Base-by-base conservation (phyloP, 192 early-diverging fungal species). In the Entophlyctis luteolus region DNA sequence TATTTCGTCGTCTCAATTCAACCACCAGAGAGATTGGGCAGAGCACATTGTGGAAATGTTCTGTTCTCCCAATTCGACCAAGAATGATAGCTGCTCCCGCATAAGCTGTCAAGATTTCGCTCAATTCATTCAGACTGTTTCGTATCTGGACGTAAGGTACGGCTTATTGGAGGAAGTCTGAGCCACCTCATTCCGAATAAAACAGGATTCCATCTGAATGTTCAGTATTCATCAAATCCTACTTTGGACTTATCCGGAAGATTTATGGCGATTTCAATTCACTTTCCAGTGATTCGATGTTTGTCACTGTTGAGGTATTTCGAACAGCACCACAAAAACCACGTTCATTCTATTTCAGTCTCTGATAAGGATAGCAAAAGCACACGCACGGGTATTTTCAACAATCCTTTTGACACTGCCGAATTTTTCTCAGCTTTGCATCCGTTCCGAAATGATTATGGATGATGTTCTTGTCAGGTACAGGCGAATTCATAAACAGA, bases 391-490 rank as follows among this genome's bases (percentile, higher is more conserved):
- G 58, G 37, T 59, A 25, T 22, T 6, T 57, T 34, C 16, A 34
- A 33, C 10, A 1, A 12, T n/a, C n/a, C n/a, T n/a, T n/a, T n/a
- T n/a, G n/a, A n/a, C n/a, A n/a, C n/a, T n/a, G 1, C 45, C 18
- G 20, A 46, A 2, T 57, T 12, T 35, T 57, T 1, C 37, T 29
- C 14, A 57, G 55, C 10, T 57, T 33, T 57, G 55, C 29, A 16
- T 57, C 18, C 23, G 55, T 36, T 20, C 20, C 4, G 33, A 57
- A 34, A n/a, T 57, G 31, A 10, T 57, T 22, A 33, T 57, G 3
- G 55, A 57, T 57, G 55, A 57, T 35, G 55, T 34, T 3, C 55
- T 57, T 16, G 55, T 57, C 8, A 57, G 29, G 55, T 57, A 23
- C 32, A 23, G 33, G 20, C 37, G 32, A 34, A 18, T 10, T 27